Evolutionary conservation across 176 grass and related monocot species (phyloP), one percentile per base, ranked within the genome.

Genomic region (Musa acuminata): DNA sequence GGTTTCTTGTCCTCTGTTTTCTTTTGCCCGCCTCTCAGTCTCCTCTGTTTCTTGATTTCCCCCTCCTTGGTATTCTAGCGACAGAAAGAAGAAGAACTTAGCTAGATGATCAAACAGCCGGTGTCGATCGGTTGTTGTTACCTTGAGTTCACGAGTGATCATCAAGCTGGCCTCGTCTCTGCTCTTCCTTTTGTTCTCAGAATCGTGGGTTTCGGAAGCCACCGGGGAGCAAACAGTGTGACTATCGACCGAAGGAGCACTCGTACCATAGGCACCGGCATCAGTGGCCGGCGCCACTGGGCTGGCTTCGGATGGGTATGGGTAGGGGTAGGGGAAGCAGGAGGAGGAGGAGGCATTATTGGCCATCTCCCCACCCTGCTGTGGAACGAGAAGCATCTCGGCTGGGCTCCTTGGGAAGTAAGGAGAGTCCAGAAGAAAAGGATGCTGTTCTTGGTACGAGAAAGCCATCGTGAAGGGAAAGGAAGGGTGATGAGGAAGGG

Each of bases 61-160:
- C 13, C 52, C 13, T 17, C 81, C 67, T 72, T 83, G 16, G 48
- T 23, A 74, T 67, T 68, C 82, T 83, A 51, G 54, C 0, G 21
- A 67, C 1, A 27, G 66, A 19, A 10, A 16, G 29, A 67, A 16
- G 67, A 10, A 3, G 64, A 54, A 17, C 54, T 65, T 35, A 49
- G 50, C 17, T 16, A 23, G 57, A 35, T 12, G 65, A 21, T 8
- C 49, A 52, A 17, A 66, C 51, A 8, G 20, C 26, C 29, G 14
- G 21, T 23, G 8, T 53, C 8, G 29, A 35, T 9, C 49, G 27
- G 8, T 49, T 21, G 4, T 35, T 3, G 11, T 19, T 22, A 79
- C 62, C 24, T 62, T 64, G 67, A 49, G 43, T 64, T 64, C 68
- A 52, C 24, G 25, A 25, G 10, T 35, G 62, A 5, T 35, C 29